Evolutionary conservation across 345 rosid genomes (phyloP).

Genomic region (Carallia brachiata): DNA sequence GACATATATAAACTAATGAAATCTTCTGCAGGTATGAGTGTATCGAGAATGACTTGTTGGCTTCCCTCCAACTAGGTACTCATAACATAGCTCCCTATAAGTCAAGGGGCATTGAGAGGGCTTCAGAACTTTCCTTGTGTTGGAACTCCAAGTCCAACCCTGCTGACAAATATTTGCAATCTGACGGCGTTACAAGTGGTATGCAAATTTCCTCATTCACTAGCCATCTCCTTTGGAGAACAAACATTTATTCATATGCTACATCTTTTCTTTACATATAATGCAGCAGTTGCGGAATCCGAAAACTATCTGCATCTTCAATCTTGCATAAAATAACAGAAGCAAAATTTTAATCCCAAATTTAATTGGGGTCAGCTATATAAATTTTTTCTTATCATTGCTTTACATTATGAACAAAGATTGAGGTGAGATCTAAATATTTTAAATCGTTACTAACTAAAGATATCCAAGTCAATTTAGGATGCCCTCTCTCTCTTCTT

Average conservation of each 20-base stretch:
- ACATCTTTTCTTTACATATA: not conserved
- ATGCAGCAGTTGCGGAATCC: not conserved
- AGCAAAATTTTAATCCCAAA: too few species aligned
- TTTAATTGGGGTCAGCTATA: too few species aligned
- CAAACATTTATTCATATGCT: not conserved
- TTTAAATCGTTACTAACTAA: too few species aligned
- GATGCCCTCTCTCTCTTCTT: too few species aligned
- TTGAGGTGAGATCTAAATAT: too few species aligned
- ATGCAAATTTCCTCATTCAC: not conserved
- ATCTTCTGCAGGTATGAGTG: constrained; percentile 67
- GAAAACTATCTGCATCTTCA: not conserved
- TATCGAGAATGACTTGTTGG: constrained; percentile 84
- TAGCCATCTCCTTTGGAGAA: not conserved
- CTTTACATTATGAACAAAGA: too few species aligned
- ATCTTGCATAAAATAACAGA: not conserved
- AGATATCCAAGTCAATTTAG: too few species aligned
- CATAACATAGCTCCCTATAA: constrained; percentile 79
- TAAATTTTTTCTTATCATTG: too few species aligned
- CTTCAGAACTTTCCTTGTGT: constrained; percentile 38
- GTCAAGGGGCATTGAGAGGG: constrained; percentile 76
- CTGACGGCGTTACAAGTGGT: constrained; percentile 46
- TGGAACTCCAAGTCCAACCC: constrained; percentile 45
- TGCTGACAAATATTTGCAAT: constrained; percentile 32
- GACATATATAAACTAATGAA: constrained; percentile 11
- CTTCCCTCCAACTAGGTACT: constrained; percentile 47